Evolutionary conservation across 78 protist genomes (phyloP), one percentile per base, ranked within the genome.

Genomic region (Dictyostelium citrinum): DNA sequence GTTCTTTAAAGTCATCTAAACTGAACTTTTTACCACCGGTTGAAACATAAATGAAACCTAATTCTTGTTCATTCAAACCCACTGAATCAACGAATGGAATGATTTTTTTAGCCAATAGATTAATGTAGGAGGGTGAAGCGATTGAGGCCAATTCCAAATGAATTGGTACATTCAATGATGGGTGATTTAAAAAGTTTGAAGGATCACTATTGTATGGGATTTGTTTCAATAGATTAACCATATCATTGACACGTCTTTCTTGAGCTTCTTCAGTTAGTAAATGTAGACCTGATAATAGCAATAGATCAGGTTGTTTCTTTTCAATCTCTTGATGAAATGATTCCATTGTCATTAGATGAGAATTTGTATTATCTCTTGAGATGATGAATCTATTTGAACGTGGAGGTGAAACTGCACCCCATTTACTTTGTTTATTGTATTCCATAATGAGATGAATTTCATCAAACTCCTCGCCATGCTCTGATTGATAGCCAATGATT

Each of bases 131-230:
- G 0, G 29, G 10, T 12, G 74, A 55, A 6, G 90, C 67, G 27
- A 91, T 83, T 5, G 95, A 91, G 0, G 95, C 95, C 71, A 91
- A 71, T 43, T 91, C 95, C 2, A 91, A 91, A 55, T 91, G 95
- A 14, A 91, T 76, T 14, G 95, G 95, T 6, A 91, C 81, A 35
- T 78, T 83, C 4, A 8, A 6, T 1, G 22, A 22, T 12, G 80
- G 27, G 20, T 55, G 64, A 55, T 49, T 55, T 16, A 75, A 49
- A 27, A 84, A 58, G 20, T 29, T 8, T 10, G 27, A 9, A 29
- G 81, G 67, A 11, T 37, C 78, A 8, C 4, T 24, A 11, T 24
- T 24, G 70, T 76, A 68, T n/a, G 85, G 84, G 1, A 78, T 75
- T 10, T 22, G 24, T 10, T 41, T 55, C 14, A 88, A 49, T 2